Evolutionary conservation across 352 stramenopile genomes (phyloP).

Genomic region (Globisporangium sylvaticum): DNA sequence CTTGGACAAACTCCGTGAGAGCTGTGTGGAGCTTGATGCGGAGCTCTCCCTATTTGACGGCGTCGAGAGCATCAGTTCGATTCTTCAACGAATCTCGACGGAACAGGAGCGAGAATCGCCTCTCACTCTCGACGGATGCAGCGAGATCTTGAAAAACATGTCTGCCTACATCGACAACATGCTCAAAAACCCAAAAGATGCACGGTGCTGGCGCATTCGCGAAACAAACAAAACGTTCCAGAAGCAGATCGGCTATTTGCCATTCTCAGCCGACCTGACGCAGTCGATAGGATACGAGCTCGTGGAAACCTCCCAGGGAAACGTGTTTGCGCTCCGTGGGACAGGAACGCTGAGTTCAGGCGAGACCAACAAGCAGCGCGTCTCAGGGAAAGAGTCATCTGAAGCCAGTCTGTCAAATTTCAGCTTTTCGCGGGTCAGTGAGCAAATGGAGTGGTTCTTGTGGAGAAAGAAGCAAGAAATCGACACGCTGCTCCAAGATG

Average conservation of each 20-base stretch:
- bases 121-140: slow-evolving; percentile 49
- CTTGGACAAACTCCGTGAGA: slow-evolving; percentile 41
- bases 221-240: slow-evolving; percentile 58
- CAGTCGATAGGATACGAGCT: slow-evolving; percentile 57
- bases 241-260: slow-evolving; percentile 55
- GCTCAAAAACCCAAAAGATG: slow-evolving; percentile 70
- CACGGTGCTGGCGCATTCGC: slow-evolving; percentile 58
- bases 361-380: neutral
- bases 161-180: slow-evolving; percentile 51
- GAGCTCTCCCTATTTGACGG: slow-evolving; percentile 58
- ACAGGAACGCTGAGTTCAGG: slow-evolving; percentile 19
- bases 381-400: neutral
- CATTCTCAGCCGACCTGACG: slow-evolving; percentile 49
- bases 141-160: slow-evolving; percentile 30
- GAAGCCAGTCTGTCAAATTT: slow-evolving; percentile 54
- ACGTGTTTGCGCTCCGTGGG: slow-evolving; percentile 46
- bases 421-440: slow-evolving; percentile 49
- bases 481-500: slow-evolving; percentile 47
- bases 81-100: slow-evolving; percentile 43
- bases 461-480: slow-evolving; percentile 75
- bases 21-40: slow-evolving; percentile 48
- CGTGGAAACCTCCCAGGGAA: slow-evolving; percentile 34
- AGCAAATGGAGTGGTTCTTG: slow-evolving; percentile 75
- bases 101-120: slow-evolving; percentile 20
- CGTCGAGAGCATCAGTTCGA: slow-evolving; percentile 55